Percentiles rank a stretch among this genome's conserved stretches.
These are phyloP conservation scores for Gymnopus androsaceus DNA, from an alignment of 1,284 basidiomycete genomes.

Conservation along the genomic window DNA sequence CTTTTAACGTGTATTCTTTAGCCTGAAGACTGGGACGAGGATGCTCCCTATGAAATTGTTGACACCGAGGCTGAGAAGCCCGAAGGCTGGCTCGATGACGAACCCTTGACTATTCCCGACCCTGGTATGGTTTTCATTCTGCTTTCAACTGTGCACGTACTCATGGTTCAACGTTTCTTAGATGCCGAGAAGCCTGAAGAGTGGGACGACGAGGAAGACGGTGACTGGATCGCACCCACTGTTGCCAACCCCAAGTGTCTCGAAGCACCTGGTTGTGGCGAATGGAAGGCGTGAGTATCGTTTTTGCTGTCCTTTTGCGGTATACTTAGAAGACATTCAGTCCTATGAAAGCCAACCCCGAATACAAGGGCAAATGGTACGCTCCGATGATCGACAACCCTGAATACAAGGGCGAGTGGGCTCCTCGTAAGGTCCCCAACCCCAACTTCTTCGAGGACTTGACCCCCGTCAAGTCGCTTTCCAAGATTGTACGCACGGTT, in stretches of 20 bases:
- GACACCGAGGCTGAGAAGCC: slow-evolving; percentile 91
- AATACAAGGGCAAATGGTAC: slow-evolving; percentile 96
- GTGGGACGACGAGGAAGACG: slow-evolving; percentile 99
- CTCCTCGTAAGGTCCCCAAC: slow-evolving; percentile 90
- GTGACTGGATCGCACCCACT: slow-evolving; percentile 94
- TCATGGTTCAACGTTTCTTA: slow-evolving; percentile 21
- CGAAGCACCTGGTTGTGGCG: slow-evolving; percentile 90
- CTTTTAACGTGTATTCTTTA: slow-evolving; percentile 25
- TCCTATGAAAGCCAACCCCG: slow-evolving; percentile 88
- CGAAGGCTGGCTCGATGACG: slow-evolving; percentile 94
- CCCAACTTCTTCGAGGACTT: slow-evolving; percentile 90
- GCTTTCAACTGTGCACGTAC: neutral
- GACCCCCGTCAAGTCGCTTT: slow-evolving; percentile 80
- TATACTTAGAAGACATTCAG: slow-evolving; percentile 35
- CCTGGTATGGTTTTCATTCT: slow-evolving; percentile 55
- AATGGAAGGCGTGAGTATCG: slow-evolving; percentile 73
- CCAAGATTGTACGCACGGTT: slow-evolving; percentile 67
- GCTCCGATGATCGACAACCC: slow-evolving; percentile 96
- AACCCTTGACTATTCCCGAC: slow-evolving; percentile 82
- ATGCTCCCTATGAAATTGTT: slow-evolving; percentile 85
- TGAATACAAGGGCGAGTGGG: slow-evolving; percentile 95
- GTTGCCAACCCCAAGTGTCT: slow-evolving; percentile 90
- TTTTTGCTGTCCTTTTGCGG: neutral
- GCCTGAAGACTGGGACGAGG: slow-evolving; percentile 97
- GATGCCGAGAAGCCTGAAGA: slow-evolving; percentile 97